phyloP scores from a whole-genome alignment of 164 flowering plant species.

The Vitis amurensis region DNA sequence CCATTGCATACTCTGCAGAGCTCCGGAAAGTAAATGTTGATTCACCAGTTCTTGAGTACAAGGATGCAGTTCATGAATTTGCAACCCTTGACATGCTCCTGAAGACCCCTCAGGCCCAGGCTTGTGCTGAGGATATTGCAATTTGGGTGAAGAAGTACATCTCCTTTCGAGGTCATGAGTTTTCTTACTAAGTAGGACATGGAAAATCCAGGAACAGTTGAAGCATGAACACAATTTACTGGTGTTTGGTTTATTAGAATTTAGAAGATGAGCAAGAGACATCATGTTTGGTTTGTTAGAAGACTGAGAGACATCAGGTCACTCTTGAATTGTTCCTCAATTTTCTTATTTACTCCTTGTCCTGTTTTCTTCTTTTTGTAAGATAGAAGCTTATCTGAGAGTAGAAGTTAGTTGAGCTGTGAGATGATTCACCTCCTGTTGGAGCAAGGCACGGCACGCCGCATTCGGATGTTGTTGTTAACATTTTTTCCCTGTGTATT shows the following conservation, averaged over 20 bases:
- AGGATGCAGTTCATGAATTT: slow-evolving; percentile 67
- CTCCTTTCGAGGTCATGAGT: slow-evolving; percentile 72
- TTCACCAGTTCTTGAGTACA: slow-evolving; percentile 75
- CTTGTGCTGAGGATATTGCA: slow-evolving; percentile 73
- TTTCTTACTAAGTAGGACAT: slow-evolving; percentile 46
- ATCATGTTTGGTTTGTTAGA: too few relatives aligned
- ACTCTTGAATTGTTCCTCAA: neutral
- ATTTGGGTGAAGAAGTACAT: slow-evolving; percentile 81
- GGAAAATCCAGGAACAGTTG: neutral
- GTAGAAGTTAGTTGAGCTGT: slow-evolving; percentile 24
- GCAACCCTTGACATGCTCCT: slow-evolving; percentile 78
- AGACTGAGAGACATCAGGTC: neutral
- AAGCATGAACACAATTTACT: neutral
- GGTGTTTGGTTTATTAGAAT: too few relatives aligned
- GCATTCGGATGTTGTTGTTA: slow-evolving; percentile 8
- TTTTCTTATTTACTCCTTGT: slow-evolving; percentile 2
- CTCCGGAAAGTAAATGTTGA: slow-evolving; percentile 75
- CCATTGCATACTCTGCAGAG: slow-evolving; percentile 75
- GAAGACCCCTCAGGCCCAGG: slow-evolving; percentile 72
- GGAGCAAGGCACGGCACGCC: neutral
- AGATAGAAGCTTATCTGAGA: slow-evolving; percentile 18
- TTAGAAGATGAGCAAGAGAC: too few relatives aligned
- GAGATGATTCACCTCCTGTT: slow-evolving; percentile 12
- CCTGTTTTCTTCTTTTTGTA: slow-evolving; percentile 24
- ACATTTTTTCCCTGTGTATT: slow-evolving; percentile 23